Percentiles rank a stretch among this genome's conserved stretches.
Evolutionary conservation across 2,329 filamentous ascomycete genomes (phyloP).

Genomic region (Fusarium robinianum): DNA sequence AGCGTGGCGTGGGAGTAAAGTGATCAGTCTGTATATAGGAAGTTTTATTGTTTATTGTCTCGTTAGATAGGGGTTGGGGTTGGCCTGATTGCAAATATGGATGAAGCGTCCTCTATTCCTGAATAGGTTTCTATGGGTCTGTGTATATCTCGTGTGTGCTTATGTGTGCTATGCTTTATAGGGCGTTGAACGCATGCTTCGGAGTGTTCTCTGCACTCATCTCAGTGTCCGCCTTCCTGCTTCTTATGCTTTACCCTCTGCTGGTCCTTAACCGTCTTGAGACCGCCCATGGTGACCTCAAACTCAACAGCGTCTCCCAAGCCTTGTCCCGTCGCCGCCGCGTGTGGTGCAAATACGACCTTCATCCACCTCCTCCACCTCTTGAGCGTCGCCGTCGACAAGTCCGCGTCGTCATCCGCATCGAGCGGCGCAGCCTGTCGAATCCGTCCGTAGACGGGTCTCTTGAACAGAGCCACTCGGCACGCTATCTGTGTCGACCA

Average conservation of each 20-base stretch:
- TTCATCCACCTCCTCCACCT: slow-evolving; percentile 80
- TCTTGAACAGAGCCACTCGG: slow-evolving; percentile 79
- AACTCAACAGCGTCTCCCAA: slow-evolving; percentile 66
- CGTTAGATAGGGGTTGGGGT: too few species aligned
- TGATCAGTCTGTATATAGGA: slow-evolving; percentile 26
- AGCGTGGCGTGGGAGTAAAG: slow-evolving; percentile 25
- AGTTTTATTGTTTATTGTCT: too few species aligned
- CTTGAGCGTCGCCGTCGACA: slow-evolving; percentile 53
- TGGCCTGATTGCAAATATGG: too few species aligned
- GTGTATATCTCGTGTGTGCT: too few species aligned
- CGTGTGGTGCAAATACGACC: slow-evolving; percentile 87
- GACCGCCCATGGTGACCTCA: slow-evolving; percentile 72
- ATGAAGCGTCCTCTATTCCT: too few species aligned
- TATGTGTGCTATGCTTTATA: too few species aligned
- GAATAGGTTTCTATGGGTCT: too few species aligned
- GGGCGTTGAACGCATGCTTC: too few species aligned
- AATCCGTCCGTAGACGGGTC: slow-evolving; percentile 57
- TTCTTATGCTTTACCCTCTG: slow-evolving; percentile 10
- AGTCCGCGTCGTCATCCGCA: slow-evolving; percentile 47
- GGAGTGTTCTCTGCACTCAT: background rate
- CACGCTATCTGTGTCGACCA: slow-evolving; percentile 90
- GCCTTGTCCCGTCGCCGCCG: slow-evolving; percentile 55
- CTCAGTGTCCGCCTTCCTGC: background rate
- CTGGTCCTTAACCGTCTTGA: slow-evolving; percentile 45
- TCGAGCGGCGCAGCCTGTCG: slow-evolving; percentile 42